phyloP scores from a whole-genome alignment of 2,329 filamentous ascomycete genomes.

The Amauroascus verrucosus region DNA sequence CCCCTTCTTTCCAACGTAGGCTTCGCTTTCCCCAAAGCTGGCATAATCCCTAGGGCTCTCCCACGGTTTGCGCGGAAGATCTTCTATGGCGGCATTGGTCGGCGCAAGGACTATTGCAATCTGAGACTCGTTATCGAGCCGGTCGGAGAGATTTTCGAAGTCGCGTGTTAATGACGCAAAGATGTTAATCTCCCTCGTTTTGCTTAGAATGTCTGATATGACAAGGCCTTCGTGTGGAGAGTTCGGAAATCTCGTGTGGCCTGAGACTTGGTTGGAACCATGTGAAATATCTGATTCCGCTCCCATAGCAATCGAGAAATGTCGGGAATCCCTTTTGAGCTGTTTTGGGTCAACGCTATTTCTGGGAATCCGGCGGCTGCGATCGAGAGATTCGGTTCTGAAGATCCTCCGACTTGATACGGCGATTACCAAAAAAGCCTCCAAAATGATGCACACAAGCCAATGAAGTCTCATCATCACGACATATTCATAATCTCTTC shows the following conservation, averaged over 20 bases:
- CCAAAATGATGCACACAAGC: neutral
- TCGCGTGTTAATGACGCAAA: constrained; percentile 75
- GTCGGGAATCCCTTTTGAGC: neutral
- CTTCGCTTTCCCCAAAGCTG: constrained; percentile 50
- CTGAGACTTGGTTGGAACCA: neutral
- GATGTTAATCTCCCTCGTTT: constrained; percentile 66
- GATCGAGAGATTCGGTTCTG: neutral
- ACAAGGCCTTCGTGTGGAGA: neutral
- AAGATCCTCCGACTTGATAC: constrained; percentile 3
- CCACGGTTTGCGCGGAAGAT: constrained; percentile 66
- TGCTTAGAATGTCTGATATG: constrained; percentile 74
- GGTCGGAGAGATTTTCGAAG: constrained; percentile 55
- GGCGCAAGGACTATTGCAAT: constrained; percentile 85
- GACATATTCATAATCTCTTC: neutral
- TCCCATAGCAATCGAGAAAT: neutral
- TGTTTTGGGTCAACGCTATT: neutral
- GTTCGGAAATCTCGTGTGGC: neutral
- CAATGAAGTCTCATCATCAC: neutral
- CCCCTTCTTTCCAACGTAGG: constrained; percentile 66
- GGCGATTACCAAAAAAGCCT: neutral
- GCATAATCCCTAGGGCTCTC: constrained; percentile 62
- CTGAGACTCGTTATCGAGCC: constrained; percentile 54
- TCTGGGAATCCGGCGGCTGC: neutral
- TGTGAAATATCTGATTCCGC: constrained; percentile 13
- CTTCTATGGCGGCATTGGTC: constrained; percentile 68